These are phyloP conservation scores for Vaccinium darrowii DNA, from an alignment of 148 eudicot genomes.

Conservation along the genomic window DNA sequence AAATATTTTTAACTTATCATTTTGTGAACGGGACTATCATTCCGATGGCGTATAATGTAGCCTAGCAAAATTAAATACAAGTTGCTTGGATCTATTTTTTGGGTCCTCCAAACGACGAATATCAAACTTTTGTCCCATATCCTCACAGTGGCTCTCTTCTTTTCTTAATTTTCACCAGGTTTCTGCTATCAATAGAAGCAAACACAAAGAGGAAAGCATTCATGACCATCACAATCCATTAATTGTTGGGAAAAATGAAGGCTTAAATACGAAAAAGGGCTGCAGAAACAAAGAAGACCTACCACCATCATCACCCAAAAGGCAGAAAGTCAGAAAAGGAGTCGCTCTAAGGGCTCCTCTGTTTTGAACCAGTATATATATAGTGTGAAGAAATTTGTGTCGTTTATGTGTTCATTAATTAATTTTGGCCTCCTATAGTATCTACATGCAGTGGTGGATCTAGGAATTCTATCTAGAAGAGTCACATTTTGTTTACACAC, in stretches of 20 bases:
- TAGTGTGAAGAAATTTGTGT: no score
- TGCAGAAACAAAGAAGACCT: not conserved
- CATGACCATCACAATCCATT: not conserved
- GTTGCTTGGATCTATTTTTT: not conserved
- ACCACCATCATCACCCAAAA: not conserved
- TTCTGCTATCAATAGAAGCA: not conserved
- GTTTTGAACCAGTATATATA: not conserved
- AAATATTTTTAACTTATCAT: no score
- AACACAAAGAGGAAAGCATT: not conserved
- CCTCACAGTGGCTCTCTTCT: not conserved
- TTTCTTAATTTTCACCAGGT: conserved; percentile 1
- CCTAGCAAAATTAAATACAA: not conserved
- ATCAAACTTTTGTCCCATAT: not conserved
- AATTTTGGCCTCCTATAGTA: no score
- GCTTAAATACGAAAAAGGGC: not conserved
- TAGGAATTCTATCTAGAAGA: no score
- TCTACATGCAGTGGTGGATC: no score
- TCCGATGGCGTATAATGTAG: no score
- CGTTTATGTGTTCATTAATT: no score
- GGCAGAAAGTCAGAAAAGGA: not conserved
- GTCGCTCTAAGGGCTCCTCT: not conserved
- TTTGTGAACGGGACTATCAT: no score
- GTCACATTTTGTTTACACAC: no score
- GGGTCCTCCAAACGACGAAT: not conserved
- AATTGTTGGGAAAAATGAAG: not conserved